Evolutionary conservation across 2,329 filamentous ascomycete species (phyloP).

Genomic region (Lasiodiplodia theobromae): DNA sequence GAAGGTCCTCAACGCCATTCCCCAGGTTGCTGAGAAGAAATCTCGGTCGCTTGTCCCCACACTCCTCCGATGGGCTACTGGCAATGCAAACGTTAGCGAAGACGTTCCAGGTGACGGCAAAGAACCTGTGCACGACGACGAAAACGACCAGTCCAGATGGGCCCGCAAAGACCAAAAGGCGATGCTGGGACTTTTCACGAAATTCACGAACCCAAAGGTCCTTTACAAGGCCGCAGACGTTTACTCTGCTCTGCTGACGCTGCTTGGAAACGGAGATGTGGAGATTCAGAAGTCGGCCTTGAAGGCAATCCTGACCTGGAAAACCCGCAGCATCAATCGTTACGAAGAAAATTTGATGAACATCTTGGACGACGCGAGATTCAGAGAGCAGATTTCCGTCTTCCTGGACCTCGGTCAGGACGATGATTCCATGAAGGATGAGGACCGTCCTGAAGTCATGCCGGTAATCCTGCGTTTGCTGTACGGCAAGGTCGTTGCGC

Average conservation of each 20-base stretch:
- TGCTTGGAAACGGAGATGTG: constrained; percentile 86
- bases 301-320: constrained; percentile 89
- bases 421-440: constrained; percentile 71
- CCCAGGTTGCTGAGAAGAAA: constrained; percentile 81
- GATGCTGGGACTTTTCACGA: constrained; percentile 79
- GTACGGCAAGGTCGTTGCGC: constrained; percentile 87
- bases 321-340: constrained; percentile 73
- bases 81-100: constrained; percentile 32
- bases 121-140: constrained; percentile 29
- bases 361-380: constrained; percentile 86
- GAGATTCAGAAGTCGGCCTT: constrained; percentile 88
- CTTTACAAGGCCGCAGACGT: constrained; percentile 81
- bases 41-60: constrained; percentile 86
- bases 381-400: constrained; percentile 91
- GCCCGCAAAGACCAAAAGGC: constrained; percentile 81
- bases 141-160: constrained; percentile 59
- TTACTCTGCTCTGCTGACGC: constrained; percentile 73
- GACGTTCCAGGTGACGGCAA: constrained; percentile 33
- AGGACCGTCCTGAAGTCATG: constrained; percentile 77
- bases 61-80: constrained; percentile 76
- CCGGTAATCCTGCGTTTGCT: constrained; percentile 85
- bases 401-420: constrained; percentile 76
- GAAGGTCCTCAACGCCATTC: constrained; percentile 75
- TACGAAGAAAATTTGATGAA: constrained; percentile 89
- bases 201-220: constrained; percentile 86